Conservation (phyloP, 169 alveolate genomes). For the Plasmodium vivax region DNA sequence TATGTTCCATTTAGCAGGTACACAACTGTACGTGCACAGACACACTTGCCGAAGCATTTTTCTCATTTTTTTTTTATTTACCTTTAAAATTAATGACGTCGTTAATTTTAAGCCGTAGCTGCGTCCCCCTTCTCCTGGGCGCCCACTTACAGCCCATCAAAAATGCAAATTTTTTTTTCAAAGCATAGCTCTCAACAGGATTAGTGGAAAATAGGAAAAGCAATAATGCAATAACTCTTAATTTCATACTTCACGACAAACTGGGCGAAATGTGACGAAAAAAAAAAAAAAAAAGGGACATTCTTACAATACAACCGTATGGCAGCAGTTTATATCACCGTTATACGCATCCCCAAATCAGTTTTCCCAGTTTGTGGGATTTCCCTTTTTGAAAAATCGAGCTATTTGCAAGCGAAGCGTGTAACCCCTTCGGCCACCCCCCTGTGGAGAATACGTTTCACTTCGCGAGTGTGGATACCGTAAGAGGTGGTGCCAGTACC, state of each 20-base stretch:
- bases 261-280: not conserved
- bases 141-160: not conserved
- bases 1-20: not conserved
- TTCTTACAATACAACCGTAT: not conserved
- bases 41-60: not conserved
- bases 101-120: constrained; percentile 30
- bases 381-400: not conserved
- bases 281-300: not conserved
- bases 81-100: constrained; percentile 59
- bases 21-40: constrained; percentile 1
- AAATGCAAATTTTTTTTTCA: constrained; percentile 9
- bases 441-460: not conserved
- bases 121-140: not conserved
- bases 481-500: not conserved
- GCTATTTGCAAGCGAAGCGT: not conserved
- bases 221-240: constrained; percentile 13
- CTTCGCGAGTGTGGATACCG: not conserved
- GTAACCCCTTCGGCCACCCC: not conserved
- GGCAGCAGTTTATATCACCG: not conserved
- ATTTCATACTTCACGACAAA: constrained; percentile 30
- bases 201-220: constrained; percentile 15
- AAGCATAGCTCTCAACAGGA: constrained; percentile 22
- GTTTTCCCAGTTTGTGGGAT: not conserved
- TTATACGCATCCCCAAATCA: not conserved
- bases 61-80: constrained; percentile 1